Evolutionary conservation across 2,329 filamentous ascomycete genomes (phyloP).

Genomic region (Botryotinia calthae): DNA sequence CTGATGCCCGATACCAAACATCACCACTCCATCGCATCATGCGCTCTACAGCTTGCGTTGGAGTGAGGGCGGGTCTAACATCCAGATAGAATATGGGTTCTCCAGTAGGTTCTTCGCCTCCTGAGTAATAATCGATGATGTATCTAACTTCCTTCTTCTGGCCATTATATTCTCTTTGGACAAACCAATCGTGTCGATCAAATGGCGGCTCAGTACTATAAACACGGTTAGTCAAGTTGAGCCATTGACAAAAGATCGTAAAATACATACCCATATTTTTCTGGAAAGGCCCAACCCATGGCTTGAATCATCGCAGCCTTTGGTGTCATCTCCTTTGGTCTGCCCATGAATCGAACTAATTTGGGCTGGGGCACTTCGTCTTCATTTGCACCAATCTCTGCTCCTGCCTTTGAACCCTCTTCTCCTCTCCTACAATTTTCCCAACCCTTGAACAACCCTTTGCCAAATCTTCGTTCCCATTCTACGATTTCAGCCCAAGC

Average conservation of each 20-base stretch:
- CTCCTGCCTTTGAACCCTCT: constrained; percentile 51
- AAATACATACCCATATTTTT: constrained; percentile 66
- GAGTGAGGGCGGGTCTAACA: constrained; percentile 84
- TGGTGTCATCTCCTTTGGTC: constrained; percentile 85
- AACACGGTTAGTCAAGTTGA: constrained; percentile 21
- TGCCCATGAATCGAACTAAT: constrained; percentile 82
- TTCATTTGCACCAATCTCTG: constrained; percentile 50
- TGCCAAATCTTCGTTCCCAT: constrained; percentile 84
- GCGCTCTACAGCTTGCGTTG: constrained; percentile 75
- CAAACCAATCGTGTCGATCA: constrained; percentile 96
- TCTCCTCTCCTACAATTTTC: constrained; percentile 72
- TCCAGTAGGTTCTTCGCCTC: constrained; percentile 67
- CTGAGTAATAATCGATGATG: constrained; percentile 95
- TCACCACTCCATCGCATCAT: constrained; percentile 87
- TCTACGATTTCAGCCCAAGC: constrained; percentile 93
- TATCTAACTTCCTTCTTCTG: constrained; percentile 78
- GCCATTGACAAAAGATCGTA: neutral
- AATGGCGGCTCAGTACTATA: constrained; percentile 78
- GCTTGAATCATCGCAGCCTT: constrained; percentile 84
- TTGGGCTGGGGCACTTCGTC: constrained; percentile 62
- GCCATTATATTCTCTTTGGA: constrained; percentile 67
- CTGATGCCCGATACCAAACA: constrained; percentile 67
- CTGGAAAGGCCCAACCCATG: constrained; percentile 74
- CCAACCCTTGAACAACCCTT: constrained; percentile 71
- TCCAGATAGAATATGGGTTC: constrained; percentile 96